A percentile compares a stretch with the other conserved stretches of the same genome.
These are phyloP conservation scores for Phaeotremella skinneri DNA, from an alignment of 768 basidiomycete genomes.

Conservation along the genomic window DNA sequence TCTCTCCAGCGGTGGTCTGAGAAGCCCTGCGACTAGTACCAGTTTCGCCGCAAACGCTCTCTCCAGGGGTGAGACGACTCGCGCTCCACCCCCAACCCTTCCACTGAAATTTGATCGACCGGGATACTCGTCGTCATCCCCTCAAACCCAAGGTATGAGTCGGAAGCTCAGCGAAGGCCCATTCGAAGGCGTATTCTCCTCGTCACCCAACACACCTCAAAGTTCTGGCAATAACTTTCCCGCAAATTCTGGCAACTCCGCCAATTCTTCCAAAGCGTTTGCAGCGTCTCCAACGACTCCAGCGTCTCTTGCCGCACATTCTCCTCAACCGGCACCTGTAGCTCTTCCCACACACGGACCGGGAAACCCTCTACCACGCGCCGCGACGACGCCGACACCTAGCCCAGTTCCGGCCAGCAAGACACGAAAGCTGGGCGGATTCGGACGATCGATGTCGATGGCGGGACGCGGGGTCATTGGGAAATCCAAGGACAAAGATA, in stretches of 20 bases:
- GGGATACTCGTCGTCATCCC: background rate
- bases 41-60: background rate
- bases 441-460: constrained; percentile 29
- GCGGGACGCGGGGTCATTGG: constrained; percentile 8
- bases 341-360: too few species aligned
- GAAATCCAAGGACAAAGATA: constrained; percentile 7
- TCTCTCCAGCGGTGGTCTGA: constrained; percentile 8
- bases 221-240: too few species aligned
- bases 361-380: too few species aligned
- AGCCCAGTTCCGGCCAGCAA: background rate
- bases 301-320: background rate
- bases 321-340: too few species aligned
- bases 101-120: constrained; percentile 15
- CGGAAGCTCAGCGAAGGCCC: background rate
- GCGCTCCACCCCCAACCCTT: constrained; percentile 6
- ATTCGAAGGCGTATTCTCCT: too few species aligned
- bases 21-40: background rate
- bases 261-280: too few species aligned
- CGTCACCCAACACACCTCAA: too few species aligned
- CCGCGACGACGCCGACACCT: background rate
- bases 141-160: too few species aligned
- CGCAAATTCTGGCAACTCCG: too few species aligned
- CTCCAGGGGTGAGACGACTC: constrained; percentile 3
- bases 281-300: background rate
- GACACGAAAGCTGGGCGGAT: constrained; percentile 21